These are phyloP conservation scores for Entomortierella beljakovae DNA, from an alignment of 192 early-diverging fungal genomes.

Conservation along the genomic window DNA sequence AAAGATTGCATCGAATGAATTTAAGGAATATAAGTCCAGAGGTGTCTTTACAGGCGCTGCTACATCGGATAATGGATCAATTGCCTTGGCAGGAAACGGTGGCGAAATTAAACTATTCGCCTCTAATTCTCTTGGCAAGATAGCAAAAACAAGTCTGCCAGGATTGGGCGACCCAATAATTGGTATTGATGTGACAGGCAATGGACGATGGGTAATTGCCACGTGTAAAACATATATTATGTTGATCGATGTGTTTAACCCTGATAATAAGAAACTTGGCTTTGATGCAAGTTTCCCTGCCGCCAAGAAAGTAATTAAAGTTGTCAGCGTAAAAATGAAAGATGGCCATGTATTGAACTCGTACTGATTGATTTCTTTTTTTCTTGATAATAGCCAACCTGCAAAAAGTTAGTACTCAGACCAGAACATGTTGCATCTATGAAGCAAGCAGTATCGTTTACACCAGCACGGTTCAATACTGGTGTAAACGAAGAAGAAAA, in stretches of 20 bases:
- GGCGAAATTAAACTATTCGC: slow-evolving; percentile 92
- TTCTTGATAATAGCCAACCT: slow-evolving; percentile 52
- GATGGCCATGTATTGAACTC: background rate
- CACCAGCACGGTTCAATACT: slow-evolving; percentile 90
- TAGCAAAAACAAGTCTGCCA: slow-evolving; percentile 90
- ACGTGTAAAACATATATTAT: slow-evolving; percentile 90
- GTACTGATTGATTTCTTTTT: background rate
- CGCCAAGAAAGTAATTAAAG: slow-evolving; percentile 64
- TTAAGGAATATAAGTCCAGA: slow-evolving; percentile 76
- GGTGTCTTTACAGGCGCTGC: slow-evolving; percentile 78
- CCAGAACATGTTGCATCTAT: slow-evolving; percentile 92
- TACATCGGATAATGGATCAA: slow-evolving; percentile 82
- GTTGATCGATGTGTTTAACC: slow-evolving; percentile 77
- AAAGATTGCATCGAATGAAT: slow-evolving; percentile 77
- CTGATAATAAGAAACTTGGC: slow-evolving; percentile 61
- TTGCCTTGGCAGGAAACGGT: slow-evolving; percentile 85
- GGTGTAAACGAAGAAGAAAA: slow-evolving; percentile 76
- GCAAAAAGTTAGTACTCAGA: slow-evolving; percentile 80
- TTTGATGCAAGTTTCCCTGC: slow-evolving; percentile 79
- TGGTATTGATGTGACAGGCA: slow-evolving; percentile 89
- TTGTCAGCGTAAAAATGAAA: too few relatives aligned
- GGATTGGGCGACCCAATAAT: slow-evolving; percentile 89
- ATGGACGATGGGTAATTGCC: slow-evolving; percentile 88
- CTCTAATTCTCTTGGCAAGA: slow-evolving; percentile 76
- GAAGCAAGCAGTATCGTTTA: slow-evolving; percentile 74